Evolutionary conservation across 1,284 basidiomycete species (phyloP).

Genomic region (Austroboletus novae-zelandiae): DNA sequence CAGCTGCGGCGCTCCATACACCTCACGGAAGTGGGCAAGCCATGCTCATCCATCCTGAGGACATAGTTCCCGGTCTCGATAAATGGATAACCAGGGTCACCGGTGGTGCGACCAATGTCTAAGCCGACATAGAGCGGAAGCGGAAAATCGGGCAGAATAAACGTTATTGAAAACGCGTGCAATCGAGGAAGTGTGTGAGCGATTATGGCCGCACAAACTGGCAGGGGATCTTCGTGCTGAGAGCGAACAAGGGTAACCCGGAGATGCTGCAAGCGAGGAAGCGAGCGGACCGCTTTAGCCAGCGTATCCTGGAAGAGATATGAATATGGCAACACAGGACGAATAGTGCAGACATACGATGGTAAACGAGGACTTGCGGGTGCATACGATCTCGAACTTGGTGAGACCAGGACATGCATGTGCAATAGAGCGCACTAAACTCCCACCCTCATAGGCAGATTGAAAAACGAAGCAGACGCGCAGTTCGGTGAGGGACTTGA

Average conservation of each 20-base stretch:
- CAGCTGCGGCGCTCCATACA: slow-evolving; percentile 49
- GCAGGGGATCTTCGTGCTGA: slow-evolving; percentile 59
- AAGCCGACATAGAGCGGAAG: slow-evolving; percentile 35
- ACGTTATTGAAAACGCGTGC: slow-evolving; percentile 57
- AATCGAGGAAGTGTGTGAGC: slow-evolving; percentile 64
- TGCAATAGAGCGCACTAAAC: slow-evolving; percentile 61
- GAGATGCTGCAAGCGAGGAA: slow-evolving; percentile 59
- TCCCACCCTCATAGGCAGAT: slow-evolving; percentile 69
- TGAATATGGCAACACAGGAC: neutral
- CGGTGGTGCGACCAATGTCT: slow-evolving; percentile 29
- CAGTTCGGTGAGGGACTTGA: slow-evolving; percentile 54
- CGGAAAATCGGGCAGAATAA: slow-evolving; percentile 48
- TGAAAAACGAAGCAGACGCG: slow-evolving; percentile 65
- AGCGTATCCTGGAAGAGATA: slow-evolving; percentile 42
- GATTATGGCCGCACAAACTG: slow-evolving; percentile 55
- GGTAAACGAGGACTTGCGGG: slow-evolving; percentile 67
- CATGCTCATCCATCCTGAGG: slow-evolving; percentile 44
- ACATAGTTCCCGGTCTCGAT: slow-evolving; percentile 50
- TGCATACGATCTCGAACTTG: slow-evolving; percentile 61
- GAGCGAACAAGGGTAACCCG: slow-evolving; percentile 61
- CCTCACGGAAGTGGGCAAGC: slow-evolving; percentile 40
- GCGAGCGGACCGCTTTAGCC: slow-evolving; percentile 53
- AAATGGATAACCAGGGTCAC: slow-evolving; percentile 29
- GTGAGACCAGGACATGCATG: slow-evolving; percentile 60
- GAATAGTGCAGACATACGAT: slow-evolving; percentile 44